A percentile compares a stretch with the other conserved stretches of the same genome.
Conservation (phyloP, 208 protist species). For the Phytomonas serpens region DNA sequence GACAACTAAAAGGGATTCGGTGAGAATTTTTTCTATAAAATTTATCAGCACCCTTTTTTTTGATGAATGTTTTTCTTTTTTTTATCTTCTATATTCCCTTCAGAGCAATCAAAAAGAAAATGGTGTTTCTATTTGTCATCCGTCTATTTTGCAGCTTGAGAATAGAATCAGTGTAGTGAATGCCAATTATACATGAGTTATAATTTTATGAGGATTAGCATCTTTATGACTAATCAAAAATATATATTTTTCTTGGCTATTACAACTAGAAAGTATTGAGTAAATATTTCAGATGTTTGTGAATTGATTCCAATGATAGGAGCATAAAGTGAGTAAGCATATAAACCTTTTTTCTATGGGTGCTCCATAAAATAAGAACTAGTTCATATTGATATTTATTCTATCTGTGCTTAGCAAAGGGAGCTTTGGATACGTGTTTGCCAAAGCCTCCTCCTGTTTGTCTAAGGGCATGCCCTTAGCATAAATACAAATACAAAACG, state of each 20-base stretch:
- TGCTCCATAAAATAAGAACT: neutral
- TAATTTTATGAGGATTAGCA: neutral
- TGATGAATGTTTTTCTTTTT: slow-evolving; percentile 6
- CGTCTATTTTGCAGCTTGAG: neutral
- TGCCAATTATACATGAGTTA: neutral
- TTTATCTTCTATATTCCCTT: neutral
- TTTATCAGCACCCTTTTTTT: neutral
- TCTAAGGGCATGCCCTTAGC: neutral
- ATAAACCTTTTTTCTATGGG: neutral
- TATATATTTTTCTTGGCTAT: neutral
- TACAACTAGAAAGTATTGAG: neutral
- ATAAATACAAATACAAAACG: neutral
- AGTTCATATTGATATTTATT: neutral
- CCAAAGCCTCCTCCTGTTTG: neutral
- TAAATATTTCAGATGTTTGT: neutral
- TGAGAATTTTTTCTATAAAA: neutral
- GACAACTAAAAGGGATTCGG: neutral
- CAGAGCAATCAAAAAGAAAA: neutral
- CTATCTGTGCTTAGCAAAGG: neutral
- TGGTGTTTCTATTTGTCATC: neutral
- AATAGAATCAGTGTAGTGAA: neutral
- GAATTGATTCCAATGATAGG: neutral
- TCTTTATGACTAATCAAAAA: neutral
- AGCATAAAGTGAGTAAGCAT: neutral
- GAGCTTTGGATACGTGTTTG: neutral